phyloP scores from a whole-genome alignment of 2,329 filamentous ascomycete species.

The Aspergillus felis region DNA sequence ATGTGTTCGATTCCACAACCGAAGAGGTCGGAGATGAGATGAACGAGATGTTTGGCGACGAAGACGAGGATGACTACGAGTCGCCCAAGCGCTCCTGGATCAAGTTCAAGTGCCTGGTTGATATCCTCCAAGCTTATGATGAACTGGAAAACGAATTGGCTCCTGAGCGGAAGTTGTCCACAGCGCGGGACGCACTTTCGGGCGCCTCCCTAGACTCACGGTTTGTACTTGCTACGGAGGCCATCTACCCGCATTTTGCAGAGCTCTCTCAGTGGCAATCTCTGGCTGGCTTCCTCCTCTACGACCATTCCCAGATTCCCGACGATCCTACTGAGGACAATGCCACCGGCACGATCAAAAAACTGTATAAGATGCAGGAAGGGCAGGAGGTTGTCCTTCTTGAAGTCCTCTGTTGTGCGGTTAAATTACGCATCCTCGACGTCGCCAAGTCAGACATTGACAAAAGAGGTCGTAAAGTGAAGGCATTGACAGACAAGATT shows the following conservation, averaged over 20 bases:
- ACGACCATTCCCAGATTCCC: conserved; percentile 73
- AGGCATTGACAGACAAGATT: conserved; percentile 58
- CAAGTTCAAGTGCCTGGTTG: conserved; percentile 83
- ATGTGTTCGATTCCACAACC: conserved; percentile 72
- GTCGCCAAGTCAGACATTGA: conserved; percentile 59
- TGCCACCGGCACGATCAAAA: conserved; percentile 62
- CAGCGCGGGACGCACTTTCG: conserved; percentile 46
- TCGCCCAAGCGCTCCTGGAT: conserved; percentile 80
- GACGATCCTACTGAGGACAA: conserved; percentile 53
- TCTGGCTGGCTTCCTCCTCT: conserved; percentile 83
- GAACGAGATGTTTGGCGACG: conserved; percentile 71
- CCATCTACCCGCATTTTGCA: conserved; percentile 74
- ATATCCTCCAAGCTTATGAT: conserved; percentile 79
- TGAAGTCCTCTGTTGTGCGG: conserved; percentile 78
- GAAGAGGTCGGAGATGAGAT: conserved; percentile 81
- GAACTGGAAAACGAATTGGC: conserved; percentile 48
- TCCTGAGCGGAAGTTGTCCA: conserved; percentile 18
- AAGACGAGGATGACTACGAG: conserved; percentile 66
- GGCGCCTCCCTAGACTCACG: conserved; percentile 69
- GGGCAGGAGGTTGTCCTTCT: conserved; percentile 81
- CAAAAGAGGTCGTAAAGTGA: conserved; percentile 54
- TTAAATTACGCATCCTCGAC: conserved; percentile 68
- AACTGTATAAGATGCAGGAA: conserved; percentile 67
- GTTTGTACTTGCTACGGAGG: conserved; percentile 80
- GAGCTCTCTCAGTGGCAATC: conserved; percentile 85